phyloP scores from a whole-genome alignment of 1,284 basidiomycete species.

The Austropuccinia psidii region DNA sequence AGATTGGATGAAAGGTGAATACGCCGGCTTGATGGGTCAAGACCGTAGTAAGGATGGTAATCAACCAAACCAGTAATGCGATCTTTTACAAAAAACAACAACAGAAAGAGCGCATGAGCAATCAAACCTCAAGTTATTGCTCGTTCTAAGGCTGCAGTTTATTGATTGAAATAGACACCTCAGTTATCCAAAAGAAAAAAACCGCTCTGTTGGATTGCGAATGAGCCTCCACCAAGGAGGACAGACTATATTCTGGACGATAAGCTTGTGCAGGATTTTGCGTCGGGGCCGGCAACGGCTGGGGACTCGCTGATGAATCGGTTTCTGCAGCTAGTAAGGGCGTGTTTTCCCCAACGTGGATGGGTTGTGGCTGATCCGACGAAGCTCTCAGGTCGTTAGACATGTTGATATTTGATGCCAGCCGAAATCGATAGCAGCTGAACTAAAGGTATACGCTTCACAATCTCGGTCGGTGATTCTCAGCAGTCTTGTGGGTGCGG shows the following conservation, averaged over 20 bases:
- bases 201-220: background rate
- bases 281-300: background rate
- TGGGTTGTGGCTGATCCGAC: no score
- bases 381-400: no score
- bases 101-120: background rate
- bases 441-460: no score
- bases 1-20: conserved; percentile 33
- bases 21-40: conserved; percentile 22
- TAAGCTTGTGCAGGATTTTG: background rate
- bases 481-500: no score
- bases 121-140: background rate
- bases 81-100: background rate
- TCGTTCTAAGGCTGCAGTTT: background rate
- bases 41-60: conserved; percentile 17
- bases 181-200: conserved; percentile 22
- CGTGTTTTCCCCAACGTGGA: conserved; percentile 16
- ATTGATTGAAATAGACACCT: background rate
- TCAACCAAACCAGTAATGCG: conserved; percentile 25
- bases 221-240: conserved; percentile 10
- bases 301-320: background rate
- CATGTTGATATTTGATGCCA: no score
- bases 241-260: background rate
- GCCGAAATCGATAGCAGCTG: no score
- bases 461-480: no score
- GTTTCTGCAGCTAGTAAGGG: background rate